phyloP scores from a whole-genome alignment of 768 basidiomycete genomes.

The Astraeus odoratus region DNA sequence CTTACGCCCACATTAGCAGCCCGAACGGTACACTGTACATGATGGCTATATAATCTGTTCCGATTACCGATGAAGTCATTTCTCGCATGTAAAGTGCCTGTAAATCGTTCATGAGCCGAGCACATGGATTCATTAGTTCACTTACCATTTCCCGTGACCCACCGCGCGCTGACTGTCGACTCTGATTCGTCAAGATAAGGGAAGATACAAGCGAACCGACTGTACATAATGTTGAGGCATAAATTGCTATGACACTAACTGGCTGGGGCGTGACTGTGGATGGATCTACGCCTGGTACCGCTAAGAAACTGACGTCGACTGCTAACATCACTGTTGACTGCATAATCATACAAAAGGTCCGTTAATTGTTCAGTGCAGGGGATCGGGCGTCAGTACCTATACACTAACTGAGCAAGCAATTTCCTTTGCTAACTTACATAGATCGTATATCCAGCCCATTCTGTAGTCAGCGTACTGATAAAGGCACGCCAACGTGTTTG shows the following conservation, averaged over 20 bases:
- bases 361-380: not conserved
- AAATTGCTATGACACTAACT: conserved; percentile 27
- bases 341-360: not conserved
- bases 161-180: conserved; percentile 20
- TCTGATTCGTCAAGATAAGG: conserved; percentile 31
- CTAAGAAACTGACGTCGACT: conserved; percentile 47
- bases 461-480: conserved; percentile 33
- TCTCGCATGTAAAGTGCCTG: conserved; percentile 22
- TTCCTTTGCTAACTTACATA: conserved; percentile 32
- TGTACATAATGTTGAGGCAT: conserved; percentile 31
- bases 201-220: conserved; percentile 30
- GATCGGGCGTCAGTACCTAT: not conserved
- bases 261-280: not conserved
- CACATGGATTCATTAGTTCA: no score
- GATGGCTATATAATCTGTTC: conserved; percentile 24
- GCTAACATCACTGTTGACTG: conserved; percentile 46
- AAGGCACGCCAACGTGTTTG: conserved; percentile 33
- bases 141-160: conserved; percentile 25
- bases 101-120: conserved; percentile 3
- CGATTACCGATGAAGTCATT: conserved; percentile 10
- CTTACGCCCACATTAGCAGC: conserved; percentile 27
- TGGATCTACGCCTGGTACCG: conserved; percentile 37
- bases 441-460: conserved; percentile 46
- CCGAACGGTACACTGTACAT: conserved; percentile 30
- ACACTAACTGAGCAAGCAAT: not conserved